phyloP scores from a whole-genome alignment of 2,329 filamentous ascomycete genomes.

The Arthrobotrys conoides region DNA sequence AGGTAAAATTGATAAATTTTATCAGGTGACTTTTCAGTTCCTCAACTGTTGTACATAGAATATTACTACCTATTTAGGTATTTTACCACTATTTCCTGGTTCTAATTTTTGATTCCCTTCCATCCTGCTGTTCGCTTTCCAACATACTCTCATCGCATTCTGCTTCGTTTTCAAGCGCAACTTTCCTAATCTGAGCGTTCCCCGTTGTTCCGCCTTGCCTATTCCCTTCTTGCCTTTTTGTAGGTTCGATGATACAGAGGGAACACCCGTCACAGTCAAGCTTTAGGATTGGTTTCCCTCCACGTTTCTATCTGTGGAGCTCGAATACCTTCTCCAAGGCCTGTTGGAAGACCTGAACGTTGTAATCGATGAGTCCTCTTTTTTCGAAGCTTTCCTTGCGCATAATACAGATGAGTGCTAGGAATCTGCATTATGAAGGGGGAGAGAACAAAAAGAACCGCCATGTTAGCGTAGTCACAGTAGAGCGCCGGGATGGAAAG shows the following conservation, averaged over 20 bases:
- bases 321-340: constrained; percentile 84
- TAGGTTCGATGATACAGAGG: constrained; percentile 43
- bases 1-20: no score
- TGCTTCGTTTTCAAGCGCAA: neutral
- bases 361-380: constrained; percentile 88
- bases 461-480: neutral
- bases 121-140: neutral
- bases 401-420: constrained; percentile 88
- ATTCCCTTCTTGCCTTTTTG: constrained; percentile 1
- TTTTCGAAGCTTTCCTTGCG: constrained; percentile 86
- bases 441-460: neutral
- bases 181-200: neutral
- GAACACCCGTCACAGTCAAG: constrained; percentile 50
- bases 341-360: constrained; percentile 84
- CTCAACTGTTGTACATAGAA: neutral
- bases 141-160: neutral
- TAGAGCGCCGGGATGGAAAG: neutral
- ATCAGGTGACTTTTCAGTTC: neutral
- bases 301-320: constrained; percentile 67
- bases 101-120: neutral
- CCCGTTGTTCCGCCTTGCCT: neutral
- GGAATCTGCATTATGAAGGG: constrained; percentile 70
- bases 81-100: neutral
- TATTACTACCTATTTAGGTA: neutral
- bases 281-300: constrained; percentile 37